phyloP scores from a whole-genome alignment of 352 stramenopile species.

The Bremia lactucae region DNA sequence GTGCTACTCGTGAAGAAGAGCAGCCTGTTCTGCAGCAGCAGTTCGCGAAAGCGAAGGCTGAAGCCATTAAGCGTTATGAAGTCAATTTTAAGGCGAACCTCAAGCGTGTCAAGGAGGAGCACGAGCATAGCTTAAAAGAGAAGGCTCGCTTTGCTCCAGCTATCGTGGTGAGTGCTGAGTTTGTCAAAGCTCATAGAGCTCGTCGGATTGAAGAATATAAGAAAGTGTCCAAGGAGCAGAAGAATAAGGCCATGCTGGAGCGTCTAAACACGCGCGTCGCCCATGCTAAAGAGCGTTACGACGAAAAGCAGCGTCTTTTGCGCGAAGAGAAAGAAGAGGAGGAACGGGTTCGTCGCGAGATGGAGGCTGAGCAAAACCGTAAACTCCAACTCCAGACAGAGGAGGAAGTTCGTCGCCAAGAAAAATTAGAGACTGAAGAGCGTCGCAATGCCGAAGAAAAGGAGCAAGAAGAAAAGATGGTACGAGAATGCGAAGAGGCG shows the following conservation, averaged over 20 bases:
- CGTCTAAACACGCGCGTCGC: constrained; percentile 49
- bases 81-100: constrained; percentile 81
- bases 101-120: constrained; percentile 69
- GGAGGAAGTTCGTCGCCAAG: constrained; percentile 50
- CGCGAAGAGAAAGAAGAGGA: constrained; percentile 55
- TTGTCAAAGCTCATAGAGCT: constrained; percentile 72
- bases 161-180: constrained; percentile 60
- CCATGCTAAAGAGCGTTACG: constrained; percentile 52
- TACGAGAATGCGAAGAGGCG: constrained; percentile 29
- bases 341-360: constrained; percentile 41
- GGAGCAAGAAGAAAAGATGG: constrained; percentile 19
- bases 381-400: constrained; percentile 51
- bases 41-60: constrained; percentile 64
- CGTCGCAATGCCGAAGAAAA: constrained; percentile 34
- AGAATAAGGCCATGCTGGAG: constrained; percentile 76
- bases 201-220: constrained; percentile 83
- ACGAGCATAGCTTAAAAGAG: constrained; percentile 86
- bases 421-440: constrained; percentile 46
- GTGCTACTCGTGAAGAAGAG: constrained; percentile 93
- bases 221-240: constrained; percentile 68
- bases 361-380: constrained; percentile 49
- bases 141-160: constrained; percentile 57
- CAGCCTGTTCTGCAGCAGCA: constrained; percentile 86
- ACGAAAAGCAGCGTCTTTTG: constrained; percentile 55
- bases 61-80: constrained; percentile 47